Conservation (phyloP, 768 basidiomycete genomes). For the Leccinum disarticulatum region DNA sequence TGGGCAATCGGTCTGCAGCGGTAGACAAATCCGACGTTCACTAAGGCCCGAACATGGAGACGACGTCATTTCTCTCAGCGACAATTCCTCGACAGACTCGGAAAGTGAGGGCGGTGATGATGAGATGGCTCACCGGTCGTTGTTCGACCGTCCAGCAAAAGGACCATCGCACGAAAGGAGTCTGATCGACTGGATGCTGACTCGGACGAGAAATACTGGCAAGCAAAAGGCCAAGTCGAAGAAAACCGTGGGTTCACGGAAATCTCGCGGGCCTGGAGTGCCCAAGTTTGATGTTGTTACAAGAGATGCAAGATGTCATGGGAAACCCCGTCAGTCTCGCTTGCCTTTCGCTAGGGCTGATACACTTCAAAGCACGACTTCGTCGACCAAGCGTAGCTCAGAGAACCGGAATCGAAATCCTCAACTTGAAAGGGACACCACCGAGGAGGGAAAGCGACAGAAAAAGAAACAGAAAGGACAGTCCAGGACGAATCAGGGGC, state of each 20-base stretch:
- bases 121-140: slow-evolving; percentile 35
- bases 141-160: slow-evolving; percentile 26
- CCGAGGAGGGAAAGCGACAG: slow-evolving; percentile 7
- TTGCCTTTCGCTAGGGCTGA: slow-evolving; percentile 36
- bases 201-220: slow-evolving; percentile 35
- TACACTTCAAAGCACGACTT: slow-evolving; percentile 2
- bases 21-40: slow-evolving; percentile 24
- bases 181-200: slow-evolving; percentile 71
- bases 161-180: slow-evolving; percentile 39
- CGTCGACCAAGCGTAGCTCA: slow-evolving; percentile 9
- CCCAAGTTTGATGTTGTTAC: slow-evolving; percentile 40
- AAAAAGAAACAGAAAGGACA: slow-evolving; percentile 31
- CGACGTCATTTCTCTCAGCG: slow-evolving; percentile 25
- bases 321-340: slow-evolving; percentile 38
- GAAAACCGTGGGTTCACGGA: slow-evolving; percentile 14
- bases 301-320: slow-evolving; percentile 34
- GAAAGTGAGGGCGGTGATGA: slow-evolving; percentile 27
- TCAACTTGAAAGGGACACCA: slow-evolving; percentile 7
- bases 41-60: background rate
- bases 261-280: slow-evolving; percentile 6
- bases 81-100: slow-evolving; percentile 12
- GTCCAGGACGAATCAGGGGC: slow-evolving; percentile 28
- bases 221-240: slow-evolving; percentile 15
- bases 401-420: slow-evolving; percentile 11
- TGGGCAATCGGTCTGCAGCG: slow-evolving; percentile 15